These are phyloP conservation scores for Apiotrichum siamense DNA, from an alignment of 1,284 basidiomycete genomes.

Conservation along the genomic window DNA sequence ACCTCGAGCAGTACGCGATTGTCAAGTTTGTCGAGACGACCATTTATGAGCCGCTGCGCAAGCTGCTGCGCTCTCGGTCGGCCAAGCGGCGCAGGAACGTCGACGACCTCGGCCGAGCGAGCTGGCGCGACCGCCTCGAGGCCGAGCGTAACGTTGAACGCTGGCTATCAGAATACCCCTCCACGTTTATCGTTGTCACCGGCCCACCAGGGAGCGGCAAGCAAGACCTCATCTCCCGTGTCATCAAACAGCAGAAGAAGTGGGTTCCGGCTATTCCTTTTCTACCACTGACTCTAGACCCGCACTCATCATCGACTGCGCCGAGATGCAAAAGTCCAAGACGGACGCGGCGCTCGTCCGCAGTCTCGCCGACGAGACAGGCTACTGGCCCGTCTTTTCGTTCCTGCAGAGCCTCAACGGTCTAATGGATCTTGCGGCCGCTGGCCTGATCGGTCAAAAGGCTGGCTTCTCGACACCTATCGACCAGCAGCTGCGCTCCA, in stretches of 20 bases:
- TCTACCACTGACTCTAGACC: constrained; percentile 51
- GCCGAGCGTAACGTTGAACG: constrained; percentile 60
- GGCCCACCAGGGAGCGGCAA: constrained; percentile 93
- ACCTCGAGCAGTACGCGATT: constrained; percentile 51
- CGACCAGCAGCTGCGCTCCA: constrained; percentile 76
- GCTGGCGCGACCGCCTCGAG: constrained; percentile 77
- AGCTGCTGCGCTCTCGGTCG: neutral
- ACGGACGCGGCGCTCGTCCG: constrained; percentile 67
- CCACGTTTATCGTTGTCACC: constrained; percentile 63
- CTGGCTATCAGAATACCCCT: constrained; percentile 38
- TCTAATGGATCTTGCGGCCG: constrained; percentile 84
- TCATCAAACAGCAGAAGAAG: constrained; percentile 61
- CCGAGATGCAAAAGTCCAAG: constrained; percentile 63
- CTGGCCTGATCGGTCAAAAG: constrained; percentile 93
- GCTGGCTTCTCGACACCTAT: constrained; percentile 79
- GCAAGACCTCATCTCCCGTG: constrained; percentile 59
- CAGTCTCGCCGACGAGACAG: constrained; percentile 67
- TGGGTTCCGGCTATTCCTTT: constrained; percentile 31
- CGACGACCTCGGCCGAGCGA: constrained; percentile 15
- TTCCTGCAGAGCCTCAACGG: constrained; percentile 80
- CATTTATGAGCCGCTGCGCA: constrained; percentile 2
- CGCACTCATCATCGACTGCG: constrained; percentile 72
- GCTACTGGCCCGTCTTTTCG: constrained; percentile 81
- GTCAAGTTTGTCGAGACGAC: constrained; percentile 26
- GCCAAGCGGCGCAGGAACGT: neutral